Base-by-base conservation (phyloP, 441 rosid genomes). In the Gossypium schwendimanii region DNA sequence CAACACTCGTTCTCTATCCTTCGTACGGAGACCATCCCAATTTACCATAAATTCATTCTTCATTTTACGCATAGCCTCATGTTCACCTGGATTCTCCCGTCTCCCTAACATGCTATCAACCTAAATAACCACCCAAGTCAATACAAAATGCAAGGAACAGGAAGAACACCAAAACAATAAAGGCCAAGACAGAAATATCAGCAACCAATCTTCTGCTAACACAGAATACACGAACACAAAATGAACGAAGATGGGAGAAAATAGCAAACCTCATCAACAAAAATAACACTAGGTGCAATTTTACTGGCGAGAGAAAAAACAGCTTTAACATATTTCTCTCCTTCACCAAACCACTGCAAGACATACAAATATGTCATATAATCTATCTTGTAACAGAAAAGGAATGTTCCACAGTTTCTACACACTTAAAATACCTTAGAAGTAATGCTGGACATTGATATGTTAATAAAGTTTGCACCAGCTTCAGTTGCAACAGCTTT, bases 271-370 rank as follows among this genome's bases (percentile, higher is more conserved):
- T 96, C 99, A 69, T 96, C 99, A 70, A 95, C 93, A 82, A 95
- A 95, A 78, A 95, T 77, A 75, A 95, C 94, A 76, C 97, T 93
- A 0, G 99, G 99, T 69, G 99, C 92, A 77, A 93, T 92, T 85
- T 96, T 96, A 81, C 98, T 92, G 6, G 99, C 98, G 41, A 96
- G 82, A 72, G 99, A 93, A 81, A 96, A 96, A 45, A 96, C 97
- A 11, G 98, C 98, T 81, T 92, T 93, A 20, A 93, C 98, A 73
- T 92, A 93, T 83, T 96, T 96, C 80, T 96, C 99, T 53, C 98
- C 99, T 85, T 96, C 98, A 78, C 99, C 99, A 87, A 96, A 96
- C 99, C 98, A 96, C 99, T 96, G 92, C 87, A 89, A 73, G 26
- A 41, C 76, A 80, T 50, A 65, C 50, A 78, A 41, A 23, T 20